Conservation (phyloP, 305 asterid genomes). For the Striga hermonthica region DNA sequence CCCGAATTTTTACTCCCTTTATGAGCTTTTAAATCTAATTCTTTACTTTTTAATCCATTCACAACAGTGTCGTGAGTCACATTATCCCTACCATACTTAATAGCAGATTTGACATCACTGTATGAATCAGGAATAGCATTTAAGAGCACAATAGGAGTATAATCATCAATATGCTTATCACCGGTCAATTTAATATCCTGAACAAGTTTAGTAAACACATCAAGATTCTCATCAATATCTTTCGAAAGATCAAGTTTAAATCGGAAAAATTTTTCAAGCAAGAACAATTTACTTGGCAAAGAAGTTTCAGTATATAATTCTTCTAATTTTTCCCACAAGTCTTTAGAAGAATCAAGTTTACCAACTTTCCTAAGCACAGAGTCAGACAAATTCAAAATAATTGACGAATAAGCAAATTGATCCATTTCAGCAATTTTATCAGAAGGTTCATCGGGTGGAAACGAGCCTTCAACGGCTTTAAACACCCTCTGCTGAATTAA, state of each 20-base stretch:
- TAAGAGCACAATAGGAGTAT: not conserved
- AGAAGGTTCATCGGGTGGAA: not conserved
- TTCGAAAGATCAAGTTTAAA: not conserved
- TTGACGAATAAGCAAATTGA: not conserved
- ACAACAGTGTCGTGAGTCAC: not conserved
- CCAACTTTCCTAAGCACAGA: not conserved
- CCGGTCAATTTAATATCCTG: not conserved
- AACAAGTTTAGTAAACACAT: not conserved
- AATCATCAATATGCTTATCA: not conserved
- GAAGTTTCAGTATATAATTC: not conserved
- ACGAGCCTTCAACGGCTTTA: not conserved
- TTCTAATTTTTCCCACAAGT: not conserved
- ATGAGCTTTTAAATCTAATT: too few relatives aligned
- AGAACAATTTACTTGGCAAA: not conserved
- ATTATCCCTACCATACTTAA: not conserved
- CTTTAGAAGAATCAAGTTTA: not conserved
- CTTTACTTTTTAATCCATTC: too few relatives aligned
- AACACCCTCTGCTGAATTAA: not conserved
- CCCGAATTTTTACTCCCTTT: too few relatives aligned
- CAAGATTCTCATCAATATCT: not conserved
- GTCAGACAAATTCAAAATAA: not conserved
- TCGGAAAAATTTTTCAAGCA: not conserved
- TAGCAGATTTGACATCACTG: not conserved
- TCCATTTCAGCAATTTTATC: not conserved
- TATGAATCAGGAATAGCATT: not conserved